Base-by-base conservation (phyloP, 1,139 yeast genomes). In the Torulaspora globosa region DNA sequence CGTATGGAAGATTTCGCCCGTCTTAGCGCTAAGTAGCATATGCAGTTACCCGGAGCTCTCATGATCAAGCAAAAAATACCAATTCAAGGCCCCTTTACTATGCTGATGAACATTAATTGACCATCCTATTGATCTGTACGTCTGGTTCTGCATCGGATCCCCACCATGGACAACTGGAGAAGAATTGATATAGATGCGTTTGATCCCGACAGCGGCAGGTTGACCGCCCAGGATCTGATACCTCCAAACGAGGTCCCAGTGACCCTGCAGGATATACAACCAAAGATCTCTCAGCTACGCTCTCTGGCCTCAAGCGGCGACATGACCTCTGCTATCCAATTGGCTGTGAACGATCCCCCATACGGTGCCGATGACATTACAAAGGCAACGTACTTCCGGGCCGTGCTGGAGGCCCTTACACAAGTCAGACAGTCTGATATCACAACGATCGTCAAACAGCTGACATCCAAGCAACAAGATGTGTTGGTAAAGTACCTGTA, bases 151-250 rank as follows among this genome's bases (percentile, higher is more conserved):
- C 29, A 12, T 12, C 28, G 10, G 14, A 23, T 15, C 18, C 15
- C 10, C 19, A 14, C 14, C 8, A 66, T 67, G 68, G 69, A 67
- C 38, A 73, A 71, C 50, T 71, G 75, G 75, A 70, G 98, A 76
- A 80, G 90, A 75, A 86, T 90, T 58, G 96, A 92, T 65, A 82
- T 92, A 48, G 97, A 92, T 68, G 87, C 89, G 19, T 80, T 81
- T 59, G 97, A 90, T 61, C 84, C 95, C 5, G 96, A 88, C 45
- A 66, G 66, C 53, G 77, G 77, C 48, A 80, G 81, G 58, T 69
- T 86, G 54, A 71, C 82, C 21, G 74, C 74, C 38, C 82, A 76
- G 53, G 92, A 85, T 44, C 71, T 86, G 57, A 67, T 76, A 18
- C 89, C 89, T 10, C 73, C 72, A 43, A 59, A 65, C 47, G 62